Evolutionary conservation across 768 basidiomycete genomes (phyloP).

Genomic region (Calocera viscosa): DNA sequence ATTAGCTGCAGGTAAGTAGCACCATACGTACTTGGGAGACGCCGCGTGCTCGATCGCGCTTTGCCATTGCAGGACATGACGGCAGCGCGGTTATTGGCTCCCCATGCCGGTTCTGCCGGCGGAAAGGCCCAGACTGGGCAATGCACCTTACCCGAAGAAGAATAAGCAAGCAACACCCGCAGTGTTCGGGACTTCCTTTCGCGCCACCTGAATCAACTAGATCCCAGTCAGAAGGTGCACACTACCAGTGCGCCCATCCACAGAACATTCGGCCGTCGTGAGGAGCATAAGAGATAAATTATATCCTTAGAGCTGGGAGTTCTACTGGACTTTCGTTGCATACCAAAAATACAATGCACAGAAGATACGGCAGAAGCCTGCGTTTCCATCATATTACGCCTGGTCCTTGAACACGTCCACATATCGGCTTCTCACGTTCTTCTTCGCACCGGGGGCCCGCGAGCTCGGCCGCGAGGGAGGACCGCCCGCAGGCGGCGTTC

Average conservation of each 20-base stretch:
- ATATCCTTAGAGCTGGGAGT: not conserved
- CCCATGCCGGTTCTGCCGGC: too few species aligned
- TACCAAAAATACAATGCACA: not conserved
- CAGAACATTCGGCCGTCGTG: not conserved
- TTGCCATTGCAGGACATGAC: too few species aligned
- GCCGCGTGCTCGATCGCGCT: too few species aligned
- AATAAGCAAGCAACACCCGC: too few species aligned
- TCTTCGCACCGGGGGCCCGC: conserved; percentile 46
- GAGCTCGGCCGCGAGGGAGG: conserved; percentile 44
- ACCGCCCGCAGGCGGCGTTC: conserved; percentile 34
- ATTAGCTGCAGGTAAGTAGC: too few species aligned
- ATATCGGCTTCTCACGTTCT: conserved; percentile 68
- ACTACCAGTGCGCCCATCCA: not conserved
- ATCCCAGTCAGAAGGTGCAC: not conserved
- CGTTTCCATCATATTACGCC: not conserved
- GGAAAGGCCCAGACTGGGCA: too few species aligned
- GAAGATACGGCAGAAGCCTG: not conserved
- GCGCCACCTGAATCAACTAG: not conserved
- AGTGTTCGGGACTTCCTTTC: too few species aligned
- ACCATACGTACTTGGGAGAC: too few species aligned
- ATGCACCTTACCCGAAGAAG: too few species aligned
- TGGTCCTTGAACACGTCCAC: conserved; percentile 68
- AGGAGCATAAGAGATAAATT: not conserved
- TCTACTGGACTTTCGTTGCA: not conserved
- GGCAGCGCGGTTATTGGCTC: too few species aligned